Conservation (phyloP, 306 rosid species). For the Prunus dulcis region DNA sequence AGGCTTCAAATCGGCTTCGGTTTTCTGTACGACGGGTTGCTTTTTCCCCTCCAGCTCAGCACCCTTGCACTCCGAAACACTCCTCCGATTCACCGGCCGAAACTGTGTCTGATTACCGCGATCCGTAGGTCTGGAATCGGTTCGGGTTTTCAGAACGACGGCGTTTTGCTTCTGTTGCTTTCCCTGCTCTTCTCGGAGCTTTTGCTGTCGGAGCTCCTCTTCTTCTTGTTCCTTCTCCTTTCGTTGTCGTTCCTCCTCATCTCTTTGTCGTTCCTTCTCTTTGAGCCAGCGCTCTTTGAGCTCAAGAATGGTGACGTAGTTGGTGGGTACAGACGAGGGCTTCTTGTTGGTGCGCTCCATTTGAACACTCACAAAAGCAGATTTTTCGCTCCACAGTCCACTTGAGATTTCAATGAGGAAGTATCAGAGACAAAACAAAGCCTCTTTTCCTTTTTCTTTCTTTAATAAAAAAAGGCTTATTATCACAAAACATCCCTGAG, state of each 20-base stretch:
- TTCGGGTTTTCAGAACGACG: neutral
- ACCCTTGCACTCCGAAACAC: neutral
- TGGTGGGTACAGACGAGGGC: conserved; percentile 40
- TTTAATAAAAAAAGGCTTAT: neutral
- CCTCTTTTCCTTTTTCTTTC: neutral
- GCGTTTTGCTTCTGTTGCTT: neutral
- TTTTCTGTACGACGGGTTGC: neutral
- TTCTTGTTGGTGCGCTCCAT: conserved; percentile 21
- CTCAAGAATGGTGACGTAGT: conserved; percentile 50
- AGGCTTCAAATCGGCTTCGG: neutral
- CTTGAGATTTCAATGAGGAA: neutral
- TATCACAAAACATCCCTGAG: no score
- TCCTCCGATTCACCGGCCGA: neutral
- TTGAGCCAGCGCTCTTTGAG: conserved; percentile 59
- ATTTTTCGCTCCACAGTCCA: neutral
- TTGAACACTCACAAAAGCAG: neutral
- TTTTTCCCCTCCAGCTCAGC: conserved; percentile 8
- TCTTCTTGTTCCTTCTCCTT: neutral
- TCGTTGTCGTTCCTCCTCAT: neutral
- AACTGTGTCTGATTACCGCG: neutral
- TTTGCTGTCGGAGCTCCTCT: conserved; percentile 14
- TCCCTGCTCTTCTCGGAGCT: conserved; percentile 6
- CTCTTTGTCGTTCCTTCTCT: conserved; percentile 20
- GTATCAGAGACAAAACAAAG: neutral
- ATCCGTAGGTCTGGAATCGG: neutral